A percentile compares a stretch with the other conserved stretches of the same genome.
Conservation (phyloP, 2,329 filamentous ascomycete genomes). For the Gnomoniopsis sp. region DNA sequence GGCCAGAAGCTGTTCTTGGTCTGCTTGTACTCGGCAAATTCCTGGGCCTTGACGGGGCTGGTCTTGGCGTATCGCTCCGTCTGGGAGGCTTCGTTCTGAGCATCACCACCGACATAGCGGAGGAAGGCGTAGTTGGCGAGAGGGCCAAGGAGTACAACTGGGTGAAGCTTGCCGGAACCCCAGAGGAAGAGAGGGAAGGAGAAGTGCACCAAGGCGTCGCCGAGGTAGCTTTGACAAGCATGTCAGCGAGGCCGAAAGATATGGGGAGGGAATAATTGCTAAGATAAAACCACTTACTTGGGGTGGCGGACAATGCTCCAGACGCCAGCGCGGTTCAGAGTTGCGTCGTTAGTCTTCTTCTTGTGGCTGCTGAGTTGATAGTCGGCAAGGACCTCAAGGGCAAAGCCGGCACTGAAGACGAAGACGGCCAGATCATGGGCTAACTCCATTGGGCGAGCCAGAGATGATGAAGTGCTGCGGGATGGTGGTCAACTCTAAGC, state of each 20-base stretch:
- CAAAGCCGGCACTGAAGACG: conserved; percentile 53
- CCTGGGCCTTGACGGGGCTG: conserved; percentile 47
- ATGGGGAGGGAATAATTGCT: too few species aligned
- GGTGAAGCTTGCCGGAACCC: conserved; percentile 51
- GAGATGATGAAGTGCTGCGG: conserved; percentile 12
- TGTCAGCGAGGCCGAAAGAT: not conserved
- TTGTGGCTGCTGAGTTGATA: conserved; percentile 51
- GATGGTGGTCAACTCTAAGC: not conserved
- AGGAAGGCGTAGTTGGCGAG: conserved; percentile 58
- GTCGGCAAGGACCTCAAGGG: conserved; percentile 55
- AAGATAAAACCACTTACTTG: conserved; percentile 49
- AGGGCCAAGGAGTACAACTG: conserved; percentile 51
- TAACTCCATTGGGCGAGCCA: conserved; percentile 13
- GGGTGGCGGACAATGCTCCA: conserved; percentile 61
- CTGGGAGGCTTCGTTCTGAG: conserved; percentile 53
- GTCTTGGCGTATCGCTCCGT: conserved; percentile 47
- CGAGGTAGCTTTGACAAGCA: conserved; percentile 49
- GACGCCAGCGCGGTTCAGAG: conserved; percentile 52
- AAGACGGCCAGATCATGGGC: conserved; percentile 44
- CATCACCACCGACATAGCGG: conserved; percentile 54
- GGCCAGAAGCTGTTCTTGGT: conserved; percentile 63
- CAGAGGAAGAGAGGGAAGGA: conserved; percentile 58
- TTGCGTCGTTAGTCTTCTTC: conserved; percentile 32
- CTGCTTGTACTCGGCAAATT: conserved; percentile 47
- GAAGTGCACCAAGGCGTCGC: conserved; percentile 54